phyloP scores from a whole-genome alignment of 805 yeast species.

The Wickerhamomyces strasburgensis region DNA sequence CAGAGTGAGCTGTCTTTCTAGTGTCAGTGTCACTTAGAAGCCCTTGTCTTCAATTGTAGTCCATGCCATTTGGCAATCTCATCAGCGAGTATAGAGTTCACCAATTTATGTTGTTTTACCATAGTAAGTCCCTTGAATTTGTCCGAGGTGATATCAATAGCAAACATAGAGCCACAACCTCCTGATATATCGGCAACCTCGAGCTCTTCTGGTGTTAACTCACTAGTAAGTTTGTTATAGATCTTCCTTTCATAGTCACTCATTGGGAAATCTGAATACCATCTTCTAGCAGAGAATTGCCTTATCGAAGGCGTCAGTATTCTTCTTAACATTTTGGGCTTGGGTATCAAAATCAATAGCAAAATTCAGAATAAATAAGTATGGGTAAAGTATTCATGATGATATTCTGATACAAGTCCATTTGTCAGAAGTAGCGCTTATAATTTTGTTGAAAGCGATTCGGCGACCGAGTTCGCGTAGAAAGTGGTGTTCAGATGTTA shows the following conservation, averaged over 20 bases:
- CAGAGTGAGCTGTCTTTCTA: no score
- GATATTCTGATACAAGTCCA: no score
- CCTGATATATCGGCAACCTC: conserved; percentile 82
- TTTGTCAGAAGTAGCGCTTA: no score
- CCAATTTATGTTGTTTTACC: conserved; percentile 89
- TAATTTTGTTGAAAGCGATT: no score
- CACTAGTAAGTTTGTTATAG: conserved; percentile 46
- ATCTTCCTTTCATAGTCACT: conserved; percentile 59
- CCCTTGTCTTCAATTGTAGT: conserved; percentile 73
- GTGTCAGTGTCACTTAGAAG: conserved; percentile 21
- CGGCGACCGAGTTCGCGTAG: no score
- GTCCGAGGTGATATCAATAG: conserved; percentile 68
- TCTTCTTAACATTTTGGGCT: no score
- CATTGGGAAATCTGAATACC: conserved; percentile 9
- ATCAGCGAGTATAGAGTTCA: conserved; percentile 72
- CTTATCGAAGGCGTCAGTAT: no score
- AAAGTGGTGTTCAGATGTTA: no score
- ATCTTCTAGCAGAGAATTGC: no score
- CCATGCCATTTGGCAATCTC: conserved; percentile 96
- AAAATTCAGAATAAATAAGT: no score
- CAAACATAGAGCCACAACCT: conserved; percentile 98
- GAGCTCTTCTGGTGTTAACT: conserved; percentile 56
- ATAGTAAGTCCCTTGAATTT: conserved; percentile 76
- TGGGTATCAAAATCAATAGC: no score
- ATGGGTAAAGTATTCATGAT: no score